Percentiles rank a stretch among this genome's conserved stretches.
Conservation (phyloP, 768 basidiomycete genomes). For the Hebeloma cylindrosporum region DNA sequence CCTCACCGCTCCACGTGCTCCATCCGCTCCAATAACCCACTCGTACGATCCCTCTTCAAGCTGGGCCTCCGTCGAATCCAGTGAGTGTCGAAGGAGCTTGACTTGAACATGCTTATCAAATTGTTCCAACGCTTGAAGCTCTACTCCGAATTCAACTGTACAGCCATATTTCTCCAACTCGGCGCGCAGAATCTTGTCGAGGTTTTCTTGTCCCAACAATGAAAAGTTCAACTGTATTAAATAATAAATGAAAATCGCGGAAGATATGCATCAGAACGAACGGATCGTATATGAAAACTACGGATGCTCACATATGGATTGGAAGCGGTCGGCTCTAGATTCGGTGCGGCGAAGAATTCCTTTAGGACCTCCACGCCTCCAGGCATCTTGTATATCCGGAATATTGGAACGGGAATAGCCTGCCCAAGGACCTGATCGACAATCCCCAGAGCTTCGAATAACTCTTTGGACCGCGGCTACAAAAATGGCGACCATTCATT, state of each 20-base stretch:
- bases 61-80: conserved; percentile 8
- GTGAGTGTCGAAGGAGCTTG: conserved; percentile 26
- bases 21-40: conserved; percentile 46
- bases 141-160: conserved; percentile 42
- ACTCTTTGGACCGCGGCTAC: conserved; percentile 44
- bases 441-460: conserved; percentile 39
- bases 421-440: conserved; percentile 31
- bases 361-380: conserved; percentile 25
- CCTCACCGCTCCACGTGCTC: conserved; percentile 40
- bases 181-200: conserved; percentile 37
- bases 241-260: not conserved
- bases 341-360: conserved; percentile 28
- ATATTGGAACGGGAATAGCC: conserved; percentile 17
- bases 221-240: not conserved
- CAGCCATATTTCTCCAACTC: conserved; percentile 31
- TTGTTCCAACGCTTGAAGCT: conserved; percentile 43
- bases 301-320: conserved; percentile 27
- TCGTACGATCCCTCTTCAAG: conserved; percentile 30
- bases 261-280: not conserved
- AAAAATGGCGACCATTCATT: not conserved
- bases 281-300: not conserved
- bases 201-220: conserved; percentile 31
- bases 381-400: conserved; percentile 34
- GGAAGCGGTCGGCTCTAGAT: conserved; percentile 27
- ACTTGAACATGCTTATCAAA: conserved; percentile 36